These are phyloP conservation scores for Trypanosoma platydactyli DNA, from an alignment of 208 protist species.

Conservation along the genomic window DNA sequence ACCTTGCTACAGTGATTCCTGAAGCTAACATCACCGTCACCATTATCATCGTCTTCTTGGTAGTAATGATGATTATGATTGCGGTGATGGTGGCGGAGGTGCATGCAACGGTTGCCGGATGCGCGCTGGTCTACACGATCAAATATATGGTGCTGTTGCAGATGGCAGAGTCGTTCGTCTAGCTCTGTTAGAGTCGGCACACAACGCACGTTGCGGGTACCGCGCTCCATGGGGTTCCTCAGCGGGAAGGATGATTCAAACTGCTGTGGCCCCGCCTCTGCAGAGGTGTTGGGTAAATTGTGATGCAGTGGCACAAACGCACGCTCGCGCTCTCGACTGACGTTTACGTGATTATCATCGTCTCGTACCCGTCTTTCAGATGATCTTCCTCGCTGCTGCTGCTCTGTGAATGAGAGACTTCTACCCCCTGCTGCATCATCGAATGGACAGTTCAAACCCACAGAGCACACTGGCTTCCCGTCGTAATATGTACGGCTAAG, in stretches of 20 bases:
- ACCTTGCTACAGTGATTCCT: not conserved
- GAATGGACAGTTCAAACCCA: not conserved
- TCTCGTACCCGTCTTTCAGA: not conserved
- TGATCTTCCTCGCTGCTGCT: conserved; percentile 5
- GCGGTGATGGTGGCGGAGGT: conserved; percentile 12
- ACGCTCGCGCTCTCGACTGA: conserved; percentile 8
- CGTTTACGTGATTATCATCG: conserved; percentile 15
- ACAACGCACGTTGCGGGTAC: not conserved
- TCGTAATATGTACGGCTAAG: conserved; percentile 24
- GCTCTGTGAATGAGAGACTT: not conserved
- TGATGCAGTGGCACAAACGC: not conserved
- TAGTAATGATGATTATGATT: not conserved
- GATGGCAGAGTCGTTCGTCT: conserved; percentile 51
- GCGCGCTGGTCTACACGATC: conserved; percentile 2
- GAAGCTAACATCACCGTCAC: not conserved
- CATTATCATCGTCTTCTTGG: not conserved
- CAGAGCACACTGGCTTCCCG: conserved; percentile 17
- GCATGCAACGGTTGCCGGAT: conserved; percentile 7
- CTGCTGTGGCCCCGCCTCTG: too few species aligned
- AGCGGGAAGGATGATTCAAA: too few species aligned
- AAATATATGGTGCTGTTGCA: conserved; percentile 31
- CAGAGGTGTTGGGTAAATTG: not conserved
- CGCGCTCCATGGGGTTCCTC: not conserved
- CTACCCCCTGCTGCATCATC: not conserved
- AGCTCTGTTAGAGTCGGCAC: conserved; percentile 56